Conservation (phyloP, 2,329 filamentous ascomycete genomes). For the Moelleriella libera region DNA sequence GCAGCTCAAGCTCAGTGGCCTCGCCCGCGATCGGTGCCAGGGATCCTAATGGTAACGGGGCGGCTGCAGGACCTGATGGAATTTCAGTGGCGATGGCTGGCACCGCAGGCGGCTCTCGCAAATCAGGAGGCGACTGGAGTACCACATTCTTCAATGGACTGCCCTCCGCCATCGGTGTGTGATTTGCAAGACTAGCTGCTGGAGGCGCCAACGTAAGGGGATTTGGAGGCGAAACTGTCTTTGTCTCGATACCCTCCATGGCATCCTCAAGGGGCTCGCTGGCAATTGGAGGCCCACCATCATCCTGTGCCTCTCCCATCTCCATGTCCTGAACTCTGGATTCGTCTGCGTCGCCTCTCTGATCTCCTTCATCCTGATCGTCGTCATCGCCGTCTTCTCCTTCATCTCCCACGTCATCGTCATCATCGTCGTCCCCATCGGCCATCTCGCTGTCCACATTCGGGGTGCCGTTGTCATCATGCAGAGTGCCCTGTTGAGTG, state of each 20-base stretch:
- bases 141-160: conserved; percentile 40
- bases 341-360: conserved; percentile 27
- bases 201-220: conserved; percentile 18
- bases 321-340: conserved; percentile 20
- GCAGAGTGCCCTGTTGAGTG: conserved; percentile 21
- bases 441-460: conserved; percentile 38
- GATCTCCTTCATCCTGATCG: conserved; percentile 32
- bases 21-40: background rate
- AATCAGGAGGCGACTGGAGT: conserved; percentile 29
- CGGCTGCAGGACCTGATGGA: background rate
- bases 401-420: conserved; percentile 31
- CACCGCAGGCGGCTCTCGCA: conserved; percentile 4
- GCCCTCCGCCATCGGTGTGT: conserved; percentile 26
- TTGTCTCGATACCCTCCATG: conserved; percentile 11
- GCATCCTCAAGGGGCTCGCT: conserved; percentile 11
- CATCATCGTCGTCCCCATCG: conserved; percentile 33
- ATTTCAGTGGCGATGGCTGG: background rate
- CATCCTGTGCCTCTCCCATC: conserved; percentile 20
- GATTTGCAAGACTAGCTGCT: conserved; percentile 10
- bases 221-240: conserved; percentile 12
- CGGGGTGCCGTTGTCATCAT: conserved; percentile 27
- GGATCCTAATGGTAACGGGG: conserved; percentile 3
- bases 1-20: conserved; percentile 3
- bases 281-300: conserved; percentile 10
- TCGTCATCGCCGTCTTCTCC: conserved; percentile 33